Evolutionary conservation across 106 monocot genomes (phyloP), one percentile per base, ranked within the genome.

Genomic region (Apostasia ramifera): DNA sequence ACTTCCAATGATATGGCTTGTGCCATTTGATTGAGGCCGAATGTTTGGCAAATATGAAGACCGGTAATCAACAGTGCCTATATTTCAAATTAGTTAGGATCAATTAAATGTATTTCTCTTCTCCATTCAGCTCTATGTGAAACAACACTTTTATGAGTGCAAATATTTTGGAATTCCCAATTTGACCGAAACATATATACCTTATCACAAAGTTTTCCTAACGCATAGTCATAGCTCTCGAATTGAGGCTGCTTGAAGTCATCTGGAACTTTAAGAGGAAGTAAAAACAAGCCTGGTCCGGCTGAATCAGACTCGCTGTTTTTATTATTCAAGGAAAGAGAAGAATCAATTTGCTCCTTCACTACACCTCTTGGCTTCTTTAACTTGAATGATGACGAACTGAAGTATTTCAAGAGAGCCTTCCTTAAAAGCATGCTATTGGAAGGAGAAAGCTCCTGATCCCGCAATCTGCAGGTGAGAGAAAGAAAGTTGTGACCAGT

Each of bases 391-490:
- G 86, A 87, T 46, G 89, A 79, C 2, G 83, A 71, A 43, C 68
- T 56, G 40, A 98, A 98, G 61, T 77, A 78, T 43, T 81, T 51
- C 15, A 39, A 65, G 6, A 93, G 63, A 40, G 83, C 74, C 73
- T 80, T 93, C 69, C 57, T 87, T 63, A 90, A 49, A 47, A 77
- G 63, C 49, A 40, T 44, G 43, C 68, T 72, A 12, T 71, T 90
- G 26, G 81, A 71, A 71, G 85, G 83, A 55, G 83, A 85, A 45
- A 87, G 59, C 37, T 93, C 92, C 78, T 77, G 76, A 63, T 82
- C 77, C 40, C 61, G 78, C 70, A 98, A 75, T 77, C 98, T 98
- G 81, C 52, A 71, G 12, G 11, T 50, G 50, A 49, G 2, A 13
- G 14, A 65, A 14, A 65, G 26, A 45, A 5, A 63, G 8, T 5